Base-by-base conservation (phyloP, 2,329 filamentous ascomycete species). In the Herpomyces periplanetae region DNA sequence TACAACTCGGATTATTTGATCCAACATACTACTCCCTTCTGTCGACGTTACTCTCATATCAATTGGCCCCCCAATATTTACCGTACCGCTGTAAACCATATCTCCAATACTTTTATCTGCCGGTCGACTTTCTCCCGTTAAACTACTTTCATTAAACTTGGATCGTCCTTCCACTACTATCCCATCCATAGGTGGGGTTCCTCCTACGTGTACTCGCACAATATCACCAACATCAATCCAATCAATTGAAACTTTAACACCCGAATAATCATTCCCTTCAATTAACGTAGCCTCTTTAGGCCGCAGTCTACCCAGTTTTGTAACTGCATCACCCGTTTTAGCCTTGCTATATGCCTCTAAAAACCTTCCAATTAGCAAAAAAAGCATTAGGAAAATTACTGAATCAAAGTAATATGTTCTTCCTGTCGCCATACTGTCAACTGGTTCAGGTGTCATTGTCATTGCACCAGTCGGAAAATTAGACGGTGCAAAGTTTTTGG, bases 321-420 rank as follows among this genome's bases (percentile, higher is more conserved):
- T 56, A 2, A 88, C 62, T 1, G 73, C 73, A 34, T 84, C 64
- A 1, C 71, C 71, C 0, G 73, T 69, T 31, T 63, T 75, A 1
- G 69, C 62, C 38, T 87, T 87, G 45, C 65, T 85, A 41, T 80
- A 84, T 1, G 66, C 60, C 41, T 88, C 75, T 6, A 73, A 54
- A 18, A 63, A 48, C n/a, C 62, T 47, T 2, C 60, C 59, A 13
- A 48, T 36, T 1, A 88, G 53, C 10, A 88, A 49, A 34, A 88
- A 88, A 25, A 88, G 47, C 0, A 73, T 87, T 22, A 88, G 36
- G 26, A 88, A 87, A 2, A 87, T 65, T 1, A 88, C 73, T 0
- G 71, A 69, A 35, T 88, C 75, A 33, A 87, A 88, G 36, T 87
- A 88, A 8, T 41, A 45, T 4, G 20, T 19, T 8, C 26, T 26